phyloP scores from a whole-genome alignment of 768 basidiomycete species.

The Austroboletus eburneus region DNA sequence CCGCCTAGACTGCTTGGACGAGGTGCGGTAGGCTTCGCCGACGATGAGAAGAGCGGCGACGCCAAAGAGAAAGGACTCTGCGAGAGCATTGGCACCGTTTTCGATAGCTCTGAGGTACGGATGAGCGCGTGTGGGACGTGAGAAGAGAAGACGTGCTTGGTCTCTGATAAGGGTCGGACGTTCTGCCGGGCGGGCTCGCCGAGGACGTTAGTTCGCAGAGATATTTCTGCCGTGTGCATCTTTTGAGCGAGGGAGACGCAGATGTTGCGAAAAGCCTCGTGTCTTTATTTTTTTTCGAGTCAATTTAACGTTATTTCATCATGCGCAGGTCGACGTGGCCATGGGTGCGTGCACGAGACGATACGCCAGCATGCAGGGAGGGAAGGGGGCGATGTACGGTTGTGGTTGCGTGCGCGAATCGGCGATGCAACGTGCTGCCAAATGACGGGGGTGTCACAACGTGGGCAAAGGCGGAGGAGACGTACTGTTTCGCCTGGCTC shows the following conservation, averaged over 20 bases:
- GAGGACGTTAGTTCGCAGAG: constrained; percentile 69
- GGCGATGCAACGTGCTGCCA: not conserved
- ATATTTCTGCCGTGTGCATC: constrained; percentile 71
- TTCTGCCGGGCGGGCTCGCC: constrained; percentile 66
- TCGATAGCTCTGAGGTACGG: constrained; percentile 62
- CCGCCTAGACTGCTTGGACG: constrained; percentile 65
- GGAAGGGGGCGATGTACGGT: too few species aligned
- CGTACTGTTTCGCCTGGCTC: constrained; percentile 69
- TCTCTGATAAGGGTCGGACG: constrained; percentile 74
- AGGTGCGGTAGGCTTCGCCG: constrained; percentile 72
- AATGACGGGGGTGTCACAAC: not conserved
- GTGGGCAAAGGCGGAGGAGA: constrained; percentile 1
- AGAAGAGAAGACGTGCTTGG: constrained; percentile 43
- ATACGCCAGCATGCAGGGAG: too few species aligned
- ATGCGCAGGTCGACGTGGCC: not conserved
- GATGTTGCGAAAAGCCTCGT: constrained; percentile 64
- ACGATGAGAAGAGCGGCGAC: constrained; percentile 74
- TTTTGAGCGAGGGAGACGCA: constrained; percentile 73
- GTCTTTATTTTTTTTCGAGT: constrained; percentile 37
- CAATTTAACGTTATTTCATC: not conserved
- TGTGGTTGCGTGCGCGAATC: not conserved
- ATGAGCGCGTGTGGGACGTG: not conserved
- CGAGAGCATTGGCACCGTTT: constrained; percentile 79
- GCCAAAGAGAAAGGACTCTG: constrained; percentile 79
- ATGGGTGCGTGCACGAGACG: not conserved